These are phyloP conservation scores for Apiosordaria backusii DNA, from an alignment of 495 filamentous ascomycete species.

Conservation along the genomic window DNA sequence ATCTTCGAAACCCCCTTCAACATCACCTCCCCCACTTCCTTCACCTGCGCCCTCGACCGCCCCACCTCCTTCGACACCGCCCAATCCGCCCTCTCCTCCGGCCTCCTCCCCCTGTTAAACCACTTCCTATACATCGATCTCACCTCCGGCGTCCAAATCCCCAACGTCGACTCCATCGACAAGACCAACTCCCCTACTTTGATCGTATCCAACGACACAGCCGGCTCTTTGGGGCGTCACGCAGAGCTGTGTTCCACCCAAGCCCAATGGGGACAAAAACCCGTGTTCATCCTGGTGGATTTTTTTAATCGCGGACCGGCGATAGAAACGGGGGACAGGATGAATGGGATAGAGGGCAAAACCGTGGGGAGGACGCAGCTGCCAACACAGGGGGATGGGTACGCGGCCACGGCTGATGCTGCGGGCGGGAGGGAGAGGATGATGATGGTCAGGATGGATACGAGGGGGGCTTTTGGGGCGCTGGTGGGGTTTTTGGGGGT, in stretches of 20 bases:
- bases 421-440: slow-evolving; percentile 16
- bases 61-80: slow-evolving; percentile 45
- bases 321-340: slow-evolving; percentile 51
- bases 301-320: slow-evolving; percentile 62
- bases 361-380: slow-evolving; percentile 17
- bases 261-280: slow-evolving; percentile 49
- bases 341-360: slow-evolving; percentile 55
- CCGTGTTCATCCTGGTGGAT: slow-evolving; percentile 63
- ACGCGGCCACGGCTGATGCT: slow-evolving; percentile 11
- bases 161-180: slow-evolving; percentile 50
- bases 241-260: slow-evolving; percentile 43
- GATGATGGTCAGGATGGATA: not conserved
- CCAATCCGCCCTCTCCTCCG: slow-evolving; percentile 41
- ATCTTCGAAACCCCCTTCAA: slow-evolving; percentile 71
- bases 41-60: slow-evolving; percentile 62
- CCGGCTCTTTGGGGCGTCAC: slow-evolving; percentile 56
- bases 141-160: slow-evolving; percentile 53
- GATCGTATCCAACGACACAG: slow-evolving; percentile 14
- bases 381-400: not conserved
- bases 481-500: slow-evolving; percentile 33
- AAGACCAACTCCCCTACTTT: slow-evolving; percentile 53
- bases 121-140: slow-evolving; percentile 65
- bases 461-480: slow-evolving; percentile 23
- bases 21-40: slow-evolving; percentile 47
- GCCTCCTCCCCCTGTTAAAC: slow-evolving; percentile 62